phyloP scores from a whole-genome alignment of 805 yeast genomes.

The Hanseniaspora mollemarum region DNA sequence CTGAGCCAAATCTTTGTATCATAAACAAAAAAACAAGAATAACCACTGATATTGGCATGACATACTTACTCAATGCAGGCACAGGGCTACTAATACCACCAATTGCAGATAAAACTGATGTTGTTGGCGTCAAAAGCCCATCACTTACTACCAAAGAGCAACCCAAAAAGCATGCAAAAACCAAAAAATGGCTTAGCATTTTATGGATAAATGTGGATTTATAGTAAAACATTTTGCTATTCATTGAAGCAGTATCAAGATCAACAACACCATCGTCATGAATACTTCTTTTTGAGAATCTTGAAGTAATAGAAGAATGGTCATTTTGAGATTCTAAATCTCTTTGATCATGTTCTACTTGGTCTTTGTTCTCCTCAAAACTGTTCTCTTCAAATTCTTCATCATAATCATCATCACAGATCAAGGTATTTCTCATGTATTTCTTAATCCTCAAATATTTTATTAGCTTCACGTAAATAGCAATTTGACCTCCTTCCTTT shows the following conservation, averaged over 20 bases:
- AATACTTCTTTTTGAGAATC: slow-evolving; percentile 17
- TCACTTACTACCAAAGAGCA: slow-evolving; percentile 48
- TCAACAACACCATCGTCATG: slow-evolving; percentile 7
- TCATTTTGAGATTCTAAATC: slow-evolving; percentile 11
- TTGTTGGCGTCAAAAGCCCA: slow-evolving; percentile 53
- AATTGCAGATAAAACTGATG: slow-evolving; percentile 48
- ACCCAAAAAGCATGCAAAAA: slow-evolving; percentile 40
- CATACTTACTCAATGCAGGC: slow-evolving; percentile 34
- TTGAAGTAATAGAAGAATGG: background rate
- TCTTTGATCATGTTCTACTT: background rate
- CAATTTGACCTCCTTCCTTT: slow-evolving; percentile 55
- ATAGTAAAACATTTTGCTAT: slow-evolving; percentile 16
- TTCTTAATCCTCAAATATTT: slow-evolving; percentile 36
- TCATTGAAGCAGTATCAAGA: slow-evolving; percentile 19
- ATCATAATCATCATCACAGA: slow-evolving; percentile 29
- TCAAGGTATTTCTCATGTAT: slow-evolving; percentile 35
- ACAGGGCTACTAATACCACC: slow-evolving; percentile 45
- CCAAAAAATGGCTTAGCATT: slow-evolving; percentile 22
- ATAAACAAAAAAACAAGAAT: slow-evolving; percentile 37
- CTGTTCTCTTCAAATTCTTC: background rate
- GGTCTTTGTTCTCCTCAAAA: background rate
- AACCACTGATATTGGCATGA: slow-evolving; percentile 41
- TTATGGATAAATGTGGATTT: slow-evolving; percentile 25
- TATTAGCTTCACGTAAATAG: slow-evolving; percentile 50
- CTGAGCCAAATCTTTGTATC: slow-evolving; percentile 42